Evolutionary conservation across 176 grass and related monocot species (phyloP), one percentile per base, ranked within the genome.

Genomic region (Triticum aestivum): DNA sequence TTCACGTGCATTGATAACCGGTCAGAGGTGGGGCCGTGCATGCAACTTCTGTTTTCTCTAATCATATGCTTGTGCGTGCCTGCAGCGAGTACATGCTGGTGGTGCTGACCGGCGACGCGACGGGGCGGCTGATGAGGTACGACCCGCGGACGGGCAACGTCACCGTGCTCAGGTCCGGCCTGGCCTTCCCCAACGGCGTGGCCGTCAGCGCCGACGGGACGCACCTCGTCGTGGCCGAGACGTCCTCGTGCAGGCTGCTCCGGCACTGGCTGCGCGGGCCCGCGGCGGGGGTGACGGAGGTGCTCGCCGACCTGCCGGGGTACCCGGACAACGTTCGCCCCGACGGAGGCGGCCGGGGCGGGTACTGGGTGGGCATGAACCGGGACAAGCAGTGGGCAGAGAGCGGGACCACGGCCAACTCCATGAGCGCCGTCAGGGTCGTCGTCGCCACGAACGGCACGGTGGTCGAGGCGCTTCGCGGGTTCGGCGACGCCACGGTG

Each of bases 291-390:
- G 2, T 12, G 41, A 89, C 83, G 0, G 90, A 94, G 63, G 81
- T 75, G 24, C 87, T 98, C 58, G 88, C 84, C 0, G 93, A 96
- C 18, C 77, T 98, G 10, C 96, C 93, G 2, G 93, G 96, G 4
- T 98, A 96, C 84, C 96, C 96, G 1, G 96, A 98, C 81, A 98
- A 95, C 86, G 86, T 98, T 52, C 91, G 88, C 72, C 87, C 66
- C 26, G 87, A 45, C 49, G 14, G 49, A 11, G 11, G 11, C 76
- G 83, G 0, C 27, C 61, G 10, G n/a, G 93, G 79, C 7, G 91
- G 83, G 1, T 98, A 92, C 75, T 98, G 96, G 96, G 88, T 96
- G 7, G 96, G 88, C 9, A 77, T 98, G 4, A 95, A 87, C 86
- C 64, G 82, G 4, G 86, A 92, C 29, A 98, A 89, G 88, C 21